Evolutionary conservation across 2,329 filamentous ascomycete species (phyloP), one percentile per base, ranked within the genome.

Genomic region (Ascochyta viciae-villosae): DNA sequence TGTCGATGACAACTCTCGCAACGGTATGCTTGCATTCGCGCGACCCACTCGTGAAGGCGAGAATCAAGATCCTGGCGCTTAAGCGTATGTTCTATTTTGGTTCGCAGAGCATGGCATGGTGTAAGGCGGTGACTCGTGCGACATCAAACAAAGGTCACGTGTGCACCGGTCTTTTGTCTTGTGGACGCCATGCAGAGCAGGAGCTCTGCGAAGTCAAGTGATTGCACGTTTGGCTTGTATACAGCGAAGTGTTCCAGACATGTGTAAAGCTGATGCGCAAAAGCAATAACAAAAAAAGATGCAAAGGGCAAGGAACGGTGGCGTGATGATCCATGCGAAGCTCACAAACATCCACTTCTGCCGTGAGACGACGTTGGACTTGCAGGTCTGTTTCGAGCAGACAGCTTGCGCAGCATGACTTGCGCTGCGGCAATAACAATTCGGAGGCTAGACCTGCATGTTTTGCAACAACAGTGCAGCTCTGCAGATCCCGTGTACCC

Each of bases 401-500:
- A 41, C 37, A 45, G 19, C 10, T 10, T 23, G 16, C 31, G 31
- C 37, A 39, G 4, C 38, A 19, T 12, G 6, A 31, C 39, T 22
- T 35, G 1, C 16, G 5, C 19, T 6, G 23, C 31, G 50, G 31
- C 47, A 56, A 31, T 23, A 24, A 24, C 53, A 31, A 24, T 31
- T 38, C 23, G 5, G 19, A 43, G 53, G 38, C 42, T 37, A 26
- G 38, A 13, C 47, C 31, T 56, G 53, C 53, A 43, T 24, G 33
- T 10, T 22, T 19, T 12, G 53, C 33, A 39, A 22, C 47, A 51
- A 56, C 7, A 16, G 42, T 47, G 31, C 43, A 31, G 43, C 7
- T 46, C 38, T 49, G 54, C 54, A 49, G 43, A 29, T 34, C 49
- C 54, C 54, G 39, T 57, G 54, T 57, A 57, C 49, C 54, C 39